Conservation (phyloP, 148 eudicot species). For the Chenopodium suecicum region DNA sequence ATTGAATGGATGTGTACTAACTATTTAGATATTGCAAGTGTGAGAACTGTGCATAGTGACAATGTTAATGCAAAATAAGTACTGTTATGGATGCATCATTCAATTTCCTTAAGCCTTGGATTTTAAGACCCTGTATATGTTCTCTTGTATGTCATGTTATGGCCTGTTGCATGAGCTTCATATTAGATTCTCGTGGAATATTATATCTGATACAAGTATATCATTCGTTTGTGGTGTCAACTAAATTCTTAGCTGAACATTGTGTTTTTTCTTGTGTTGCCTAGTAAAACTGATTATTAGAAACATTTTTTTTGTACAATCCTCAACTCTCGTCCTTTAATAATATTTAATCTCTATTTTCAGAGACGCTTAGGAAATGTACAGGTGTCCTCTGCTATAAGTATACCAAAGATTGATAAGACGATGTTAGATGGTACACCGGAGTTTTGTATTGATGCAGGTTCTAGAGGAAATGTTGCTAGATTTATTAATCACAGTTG, state of each 20-base stretch:
- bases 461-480: conserved; percentile 56
- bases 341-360: conserved; percentile 6
- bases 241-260: background rate
- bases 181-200: background rate
- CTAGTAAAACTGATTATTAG: background rate
- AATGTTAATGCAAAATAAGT: too few species aligned
- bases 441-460: conserved; percentile 76
- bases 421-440: conserved; percentile 44
- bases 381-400: conserved; percentile 32
- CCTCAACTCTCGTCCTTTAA: background rate
- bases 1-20: background rate
- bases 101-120: background rate
- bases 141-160: background rate
- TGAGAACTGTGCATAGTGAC: too few species aligned
- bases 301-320: background rate
- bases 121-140: background rate
- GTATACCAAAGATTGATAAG: conserved; percentile 32
- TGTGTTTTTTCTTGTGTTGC: background rate
- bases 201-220: background rate
- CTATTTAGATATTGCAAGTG: too few species aligned
- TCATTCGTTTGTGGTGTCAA: background rate
- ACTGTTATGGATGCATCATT: background rate
- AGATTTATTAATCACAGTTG: conserved; percentile 86
- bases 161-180: background rate
- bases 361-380: conserved; percentile 66